Evolutionary conservation across 1,139 yeast species (phyloP), one percentile per base, ranked within the genome.

Genomic region (Geotrichum aggregatum): DNA sequence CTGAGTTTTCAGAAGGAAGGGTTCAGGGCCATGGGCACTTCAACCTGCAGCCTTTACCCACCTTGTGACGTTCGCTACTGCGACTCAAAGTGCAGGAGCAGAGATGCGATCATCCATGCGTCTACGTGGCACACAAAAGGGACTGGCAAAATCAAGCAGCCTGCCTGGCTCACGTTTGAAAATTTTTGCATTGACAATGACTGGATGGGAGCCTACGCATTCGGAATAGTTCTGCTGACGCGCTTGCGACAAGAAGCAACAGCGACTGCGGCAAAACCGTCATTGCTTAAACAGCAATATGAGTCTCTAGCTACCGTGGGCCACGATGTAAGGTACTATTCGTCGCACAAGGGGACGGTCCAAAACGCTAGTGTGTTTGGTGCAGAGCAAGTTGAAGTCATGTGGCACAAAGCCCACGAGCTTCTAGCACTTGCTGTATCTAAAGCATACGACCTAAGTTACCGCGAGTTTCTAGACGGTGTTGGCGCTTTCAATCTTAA

Each of bases 401-500:
- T 83, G 57, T 83, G 91, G 88, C 68, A 71, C 47, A 73, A 75
- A 47, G 89, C 86, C 0, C 79, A 70, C 62, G 69, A 70, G 11
- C 66, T 76, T 48, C 79, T 86, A 54, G 66, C 70, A 26, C 66
- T 69, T 1, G 79, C 80, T 1, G 82, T 84, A 59, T 79, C 83
- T 1, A 56, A 58, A 5, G 56, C 63, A 6, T 62, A 70, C 50
- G 65, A 66, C 3, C 58, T 84, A n/a, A 65, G 75, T 18, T 80
- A 76, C 59, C 79, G 79, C 35, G 82, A 79, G 55, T 87, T 75
- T 63, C 67, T 85, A 66, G 69, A 69, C 58, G 79, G 80, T 69
- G 68, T 86, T 61, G 95, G 95, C 1, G 77, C 83, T 49, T 84
- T 82, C 63, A 84, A 85, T 65, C 78, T 87, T 61, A 87, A 87